Base-by-base conservation (phyloP, 768 basidiomycete genomes). In the Phlegmacium glaucopus region DNA sequence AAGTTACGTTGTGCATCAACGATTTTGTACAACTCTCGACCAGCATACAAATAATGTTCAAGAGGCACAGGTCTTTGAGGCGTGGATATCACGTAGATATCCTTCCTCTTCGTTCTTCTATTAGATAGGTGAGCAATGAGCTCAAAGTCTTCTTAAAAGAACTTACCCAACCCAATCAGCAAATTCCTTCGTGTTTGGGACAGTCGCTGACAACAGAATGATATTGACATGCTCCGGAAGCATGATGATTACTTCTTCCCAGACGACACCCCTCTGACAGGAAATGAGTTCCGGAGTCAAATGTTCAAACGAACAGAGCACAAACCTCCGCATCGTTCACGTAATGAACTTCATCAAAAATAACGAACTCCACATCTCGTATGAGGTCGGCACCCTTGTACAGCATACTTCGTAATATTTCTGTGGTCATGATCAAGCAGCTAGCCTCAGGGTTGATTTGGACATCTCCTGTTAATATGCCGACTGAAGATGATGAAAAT, bases 241-340 rank as follows among this genome's bases (percentile, higher is more conserved):
- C 94, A 99, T 97, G 64, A 99, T 99, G 55, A 99, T 99, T 22
- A 99, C 95, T 69, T 99, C 95, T 68, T 99, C 95, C 96, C 96
- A 99, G 10, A 99, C 96, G 13, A 99, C 96, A 34, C 96, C 96
- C 61, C 96, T 79, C 95, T 97, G 61, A 35, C 37, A 32, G 12
- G 42, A 11, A 30, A 6, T 43, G 34, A 45, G 40, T 39, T 28
- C 12, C 16, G 40, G 54, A 39, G 51, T 48, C 16, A 44, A 16
- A 37, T 30, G 7, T 9, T 27, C 30, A 17, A 22, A 12, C 26
- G 26, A 4, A 29, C 28, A 45, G 30, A 40, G 47, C 29, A 56
- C 61, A 42, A 48, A 95, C 95, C 85, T 99, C 96, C 12, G 92
- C 89, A 63, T 99, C 96, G 61, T 98, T 99, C 44, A 99, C 94